These are phyloP conservation scores for Colletotrichum truncatum DNA, from an alignment of 2,329 filamentous ascomycete genomes.

Conservation along the genomic window DNA sequence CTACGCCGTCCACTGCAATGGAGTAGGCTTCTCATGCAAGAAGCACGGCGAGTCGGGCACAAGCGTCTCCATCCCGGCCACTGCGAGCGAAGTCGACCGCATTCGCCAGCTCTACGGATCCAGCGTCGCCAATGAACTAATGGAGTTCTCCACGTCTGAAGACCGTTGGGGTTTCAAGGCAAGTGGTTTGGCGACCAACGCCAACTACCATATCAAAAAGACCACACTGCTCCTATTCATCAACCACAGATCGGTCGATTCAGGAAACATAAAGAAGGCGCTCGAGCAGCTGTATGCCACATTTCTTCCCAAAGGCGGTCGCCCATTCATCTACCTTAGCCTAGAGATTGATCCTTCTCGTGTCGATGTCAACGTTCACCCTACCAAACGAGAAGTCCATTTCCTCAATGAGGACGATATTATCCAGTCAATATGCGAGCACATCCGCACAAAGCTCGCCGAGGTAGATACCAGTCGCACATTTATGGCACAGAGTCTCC, in stretches of 20 bases:
- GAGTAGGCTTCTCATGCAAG: constrained; percentile 96
- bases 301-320: constrained; percentile 92
- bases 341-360: constrained; percentile 91
- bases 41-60: constrained; percentile 90
- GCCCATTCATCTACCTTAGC: constrained; percentile 92
- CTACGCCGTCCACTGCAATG: constrained; percentile 90
- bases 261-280: constrained; percentile 85
- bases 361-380: constrained; percentile 97
- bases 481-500: constrained; percentile 91
- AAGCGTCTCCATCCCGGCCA: constrained; percentile 81
- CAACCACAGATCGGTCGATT: constrained; percentile 95
- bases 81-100: constrained; percentile 78
- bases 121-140: constrained; percentile 85
- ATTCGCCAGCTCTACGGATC: constrained; percentile 92
- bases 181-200: constrained; percentile 85
- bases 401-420: constrained; percentile 99
- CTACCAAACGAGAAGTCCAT: constrained; percentile 95
- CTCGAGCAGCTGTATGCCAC: constrained; percentile 88
- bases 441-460: constrained; percentile 80
- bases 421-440: constrained; percentile 83
- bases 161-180: constrained; percentile 86
- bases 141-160: constrained; percentile 78
- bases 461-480: constrained; percentile 93
- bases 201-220: constrained; percentile 93
- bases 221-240: constrained; percentile 92